Conservation (phyloP, 495 filamentous ascomycete genomes). For the Extremus antarcticus region DNA sequence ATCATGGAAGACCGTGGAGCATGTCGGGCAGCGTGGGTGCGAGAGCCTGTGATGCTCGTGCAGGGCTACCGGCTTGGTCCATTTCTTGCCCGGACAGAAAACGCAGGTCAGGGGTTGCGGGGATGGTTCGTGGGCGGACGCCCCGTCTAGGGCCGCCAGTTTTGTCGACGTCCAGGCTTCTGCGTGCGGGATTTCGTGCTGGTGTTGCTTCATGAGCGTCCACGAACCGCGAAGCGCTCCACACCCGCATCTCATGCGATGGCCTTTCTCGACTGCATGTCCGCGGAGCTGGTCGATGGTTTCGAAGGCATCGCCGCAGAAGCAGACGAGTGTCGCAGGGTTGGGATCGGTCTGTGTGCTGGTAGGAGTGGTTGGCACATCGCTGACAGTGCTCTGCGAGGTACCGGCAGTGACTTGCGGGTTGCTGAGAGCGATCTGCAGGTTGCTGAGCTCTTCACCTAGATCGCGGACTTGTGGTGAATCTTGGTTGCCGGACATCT, state of each 20-base stretch:
- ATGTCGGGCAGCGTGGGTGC: background rate
- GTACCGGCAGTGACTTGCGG: no score
- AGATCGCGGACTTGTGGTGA: no score
- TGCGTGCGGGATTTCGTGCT: background rate
- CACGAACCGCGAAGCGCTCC: background rate
- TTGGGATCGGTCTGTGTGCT: no score
- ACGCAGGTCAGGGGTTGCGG: background rate
- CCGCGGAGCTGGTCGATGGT: background rate
- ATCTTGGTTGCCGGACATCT: no score
- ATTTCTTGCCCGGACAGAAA: background rate
- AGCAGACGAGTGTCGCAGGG: no score
- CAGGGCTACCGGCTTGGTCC: background rate
- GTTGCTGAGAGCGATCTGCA: no score
- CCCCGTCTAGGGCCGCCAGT: background rate
- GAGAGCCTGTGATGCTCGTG: background rate
- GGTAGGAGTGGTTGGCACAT: no score
- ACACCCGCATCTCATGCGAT: background rate
- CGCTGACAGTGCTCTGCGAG: no score
- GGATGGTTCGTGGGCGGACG: background rate
- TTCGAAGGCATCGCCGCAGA: background rate
- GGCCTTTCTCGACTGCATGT: background rate
- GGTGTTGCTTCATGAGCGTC: background rate
- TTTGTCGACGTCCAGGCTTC: background rate
- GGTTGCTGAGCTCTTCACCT: no score
- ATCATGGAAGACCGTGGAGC: background rate